A percentile compares a stretch with the other conserved stretches of the same genome.
Conservation (phyloP, 495 filamentous ascomycete species). For the Penicillium pancosmium region DNA sequence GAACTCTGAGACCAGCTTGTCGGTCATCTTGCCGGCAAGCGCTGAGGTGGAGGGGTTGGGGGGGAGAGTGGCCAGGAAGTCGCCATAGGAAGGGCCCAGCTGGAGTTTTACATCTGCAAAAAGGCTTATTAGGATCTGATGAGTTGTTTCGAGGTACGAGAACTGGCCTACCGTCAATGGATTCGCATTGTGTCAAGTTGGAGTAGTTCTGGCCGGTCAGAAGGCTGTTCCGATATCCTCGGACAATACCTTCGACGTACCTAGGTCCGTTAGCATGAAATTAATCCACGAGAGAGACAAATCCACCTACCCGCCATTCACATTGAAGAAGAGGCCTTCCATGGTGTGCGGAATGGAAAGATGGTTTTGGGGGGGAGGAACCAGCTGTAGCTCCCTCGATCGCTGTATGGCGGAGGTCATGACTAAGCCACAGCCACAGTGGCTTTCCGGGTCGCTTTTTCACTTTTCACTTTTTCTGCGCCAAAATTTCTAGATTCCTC, state of each 20-base stretch:
- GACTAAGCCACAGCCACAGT: constrained; percentile 37
- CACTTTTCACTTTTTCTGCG: constrained; percentile 33
- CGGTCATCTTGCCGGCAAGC: constrained; percentile 91
- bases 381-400: constrained; percentile 26
- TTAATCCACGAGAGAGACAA: constrained; percentile 4
- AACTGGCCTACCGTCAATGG: constrained; percentile 77
- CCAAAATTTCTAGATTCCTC: constrained; percentile 38
- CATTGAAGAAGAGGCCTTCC: constrained; percentile 97
- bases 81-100: constrained; percentile 93
- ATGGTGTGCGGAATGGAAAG: constrained; percentile 51
- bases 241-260: constrained; percentile 95
- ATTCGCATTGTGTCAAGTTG: constrained; percentile 98
- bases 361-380: constrained; percentile 19
- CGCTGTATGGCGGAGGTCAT: constrained; percentile 17
- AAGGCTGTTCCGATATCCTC: constrained; percentile 93
- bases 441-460: constrained; percentile 23
- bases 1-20: constrained; percentile 98
- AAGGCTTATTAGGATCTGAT: constrained; percentile 15
- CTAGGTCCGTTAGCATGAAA: constrained; percentile 47
- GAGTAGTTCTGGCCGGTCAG: constrained; percentile 89
- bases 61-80: constrained; percentile 91
- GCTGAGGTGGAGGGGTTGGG: constrained; percentile 96
- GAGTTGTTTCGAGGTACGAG: background rate
- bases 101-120: constrained; percentile 90
- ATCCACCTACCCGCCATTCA: constrained; percentile 78